Evolutionary conservation across 305 asterid species (phyloP).

Genomic region (Andrographis paniculata): DNA sequence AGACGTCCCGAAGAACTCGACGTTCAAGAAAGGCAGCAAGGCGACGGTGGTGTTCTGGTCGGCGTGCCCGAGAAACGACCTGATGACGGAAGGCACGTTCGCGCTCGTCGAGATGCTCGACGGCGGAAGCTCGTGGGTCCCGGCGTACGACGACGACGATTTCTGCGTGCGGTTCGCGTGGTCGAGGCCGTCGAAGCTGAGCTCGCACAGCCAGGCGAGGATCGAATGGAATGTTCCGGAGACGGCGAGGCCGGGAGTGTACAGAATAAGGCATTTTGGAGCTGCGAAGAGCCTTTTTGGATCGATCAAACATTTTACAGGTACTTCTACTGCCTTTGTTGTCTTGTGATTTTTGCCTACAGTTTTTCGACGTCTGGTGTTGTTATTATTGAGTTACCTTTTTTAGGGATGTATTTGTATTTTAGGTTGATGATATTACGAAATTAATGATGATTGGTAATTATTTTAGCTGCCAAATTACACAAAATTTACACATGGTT

Average conservation of each 20-base stretch:
- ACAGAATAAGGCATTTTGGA: constrained; percentile 84
- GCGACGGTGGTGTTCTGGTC: constrained; percentile 79
- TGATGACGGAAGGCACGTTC: constrained; percentile 96
- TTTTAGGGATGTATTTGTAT: too few relatives aligned
- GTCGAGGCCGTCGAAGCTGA: constrained; percentile 80
- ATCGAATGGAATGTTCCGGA: constrained; percentile 80
- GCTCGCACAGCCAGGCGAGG: constrained; percentile 65
- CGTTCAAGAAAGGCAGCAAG: constrained; percentile 51
- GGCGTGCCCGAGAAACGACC: constrained; percentile 93
- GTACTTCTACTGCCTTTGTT: constrained; percentile 88
- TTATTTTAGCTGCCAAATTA: too few relatives aligned
- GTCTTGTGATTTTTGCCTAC: constrained; percentile 29
- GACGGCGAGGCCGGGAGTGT: constrained; percentile 67
- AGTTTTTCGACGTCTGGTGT: too few relatives aligned
- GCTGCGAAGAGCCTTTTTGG: constrained; percentile 73
- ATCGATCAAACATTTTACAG: constrained; percentile 73
- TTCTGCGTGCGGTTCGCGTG: constrained; percentile 77
- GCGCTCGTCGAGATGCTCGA: constrained; percentile 78
- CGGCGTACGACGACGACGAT: constrained; percentile 88
- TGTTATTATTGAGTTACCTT: too few relatives aligned
- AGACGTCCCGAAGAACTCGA: constrained; percentile 72
- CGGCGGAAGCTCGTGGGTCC: constrained; percentile 66
- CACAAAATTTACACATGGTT: too few relatives aligned
- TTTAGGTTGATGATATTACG: too few relatives aligned
- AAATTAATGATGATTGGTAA: too few relatives aligned